Base-by-base conservation (phyloP, 805 yeast species). In the Lipomyces sp. region DNA sequence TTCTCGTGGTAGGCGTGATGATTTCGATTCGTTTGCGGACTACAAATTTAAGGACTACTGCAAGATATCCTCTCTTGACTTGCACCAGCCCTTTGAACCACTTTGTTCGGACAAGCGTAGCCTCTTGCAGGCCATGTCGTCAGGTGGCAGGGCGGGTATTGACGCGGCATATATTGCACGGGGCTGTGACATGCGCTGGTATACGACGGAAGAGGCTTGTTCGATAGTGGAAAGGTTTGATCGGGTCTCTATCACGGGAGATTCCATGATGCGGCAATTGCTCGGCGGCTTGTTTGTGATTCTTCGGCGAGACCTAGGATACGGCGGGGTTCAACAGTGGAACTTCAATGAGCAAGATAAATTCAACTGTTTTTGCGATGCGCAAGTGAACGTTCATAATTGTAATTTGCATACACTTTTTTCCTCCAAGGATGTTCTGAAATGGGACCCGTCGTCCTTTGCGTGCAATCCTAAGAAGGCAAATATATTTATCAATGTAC, bases 131-230 rank as follows among this genome's bases (percentile, higher is more conserved):
- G 59, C 59, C 31, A 55, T 55, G 59, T 52, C 57, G 31, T 39
- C 37, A 26, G 59, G 59, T 7, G 59, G 59, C 11, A 43, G 59
- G 4, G 40, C 52, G 33, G 59, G 59, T 31, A 47, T 55, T 14
- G 59, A 55, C 35, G 59, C 59, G 29, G 57, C 59, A 16, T 55
- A 55, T 45, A 55, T 52, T 53, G 57, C 59, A 16, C 49, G 59
- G 10, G 59, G 52, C 40, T 55, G 59, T 24, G 59, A 55, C 49
- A 55, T 55, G 59, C 55, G 59, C 14, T 55, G 59, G 59, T 55
- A 37, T 40, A 52, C 59, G 0, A 47, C 59, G 34, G 51, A 52
- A 34, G 59, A 55, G 37, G 44, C 53, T 1, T 55, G 59, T 23
- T 24, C 41, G 23, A 46, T 55, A n/a, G 39, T 55, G n/a, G 59